phyloP scores from a whole-genome alignment of 2,329 filamentous ascomycete species.

The Aspergillus ustus region DNA sequence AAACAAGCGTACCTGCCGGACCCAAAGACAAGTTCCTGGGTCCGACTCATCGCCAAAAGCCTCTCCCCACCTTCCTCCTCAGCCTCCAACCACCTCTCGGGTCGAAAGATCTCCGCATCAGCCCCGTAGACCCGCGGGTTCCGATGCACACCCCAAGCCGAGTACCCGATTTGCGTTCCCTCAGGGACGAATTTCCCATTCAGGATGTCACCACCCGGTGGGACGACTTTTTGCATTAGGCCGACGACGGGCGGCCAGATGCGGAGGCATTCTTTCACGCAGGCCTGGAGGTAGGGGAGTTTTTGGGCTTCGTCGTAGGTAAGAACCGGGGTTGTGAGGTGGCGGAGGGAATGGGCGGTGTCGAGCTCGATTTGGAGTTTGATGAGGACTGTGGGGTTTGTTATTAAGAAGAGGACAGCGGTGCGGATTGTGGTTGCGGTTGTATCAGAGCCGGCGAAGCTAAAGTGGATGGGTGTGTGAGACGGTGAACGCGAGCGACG shows the following conservation, averaged over 20 bases:
- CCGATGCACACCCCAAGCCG: background rate
- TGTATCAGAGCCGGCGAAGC: constrained; percentile 4
- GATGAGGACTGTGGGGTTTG: background rate
- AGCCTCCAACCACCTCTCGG: background rate
- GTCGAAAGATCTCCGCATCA: background rate
- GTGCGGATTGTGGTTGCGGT: constrained; percentile 4
- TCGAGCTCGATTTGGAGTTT: background rate
- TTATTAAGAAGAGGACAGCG: background rate
- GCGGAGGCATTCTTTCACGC: background rate
- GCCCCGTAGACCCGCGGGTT: background rate
- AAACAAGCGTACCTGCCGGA: constrained; percentile 4
- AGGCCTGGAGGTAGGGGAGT: constrained; percentile 7
- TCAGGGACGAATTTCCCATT: background rate
- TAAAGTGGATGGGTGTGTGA: background rate
- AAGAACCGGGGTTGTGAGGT: background rate
- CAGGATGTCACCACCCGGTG: background rate
- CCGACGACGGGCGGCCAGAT: constrained; percentile 6
- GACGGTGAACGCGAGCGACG: too few relatives aligned
- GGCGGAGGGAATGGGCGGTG: background rate
- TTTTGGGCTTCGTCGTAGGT: background rate
- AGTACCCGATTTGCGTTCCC: background rate
- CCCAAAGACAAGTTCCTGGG: constrained; percentile 1
- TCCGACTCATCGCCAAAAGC: background rate
- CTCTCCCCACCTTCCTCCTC: background rate
- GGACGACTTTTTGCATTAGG: background rate